phyloP scores from a whole-genome alignment of 1,284 basidiomycete species.

The Bjerkandera adusta region DNA sequence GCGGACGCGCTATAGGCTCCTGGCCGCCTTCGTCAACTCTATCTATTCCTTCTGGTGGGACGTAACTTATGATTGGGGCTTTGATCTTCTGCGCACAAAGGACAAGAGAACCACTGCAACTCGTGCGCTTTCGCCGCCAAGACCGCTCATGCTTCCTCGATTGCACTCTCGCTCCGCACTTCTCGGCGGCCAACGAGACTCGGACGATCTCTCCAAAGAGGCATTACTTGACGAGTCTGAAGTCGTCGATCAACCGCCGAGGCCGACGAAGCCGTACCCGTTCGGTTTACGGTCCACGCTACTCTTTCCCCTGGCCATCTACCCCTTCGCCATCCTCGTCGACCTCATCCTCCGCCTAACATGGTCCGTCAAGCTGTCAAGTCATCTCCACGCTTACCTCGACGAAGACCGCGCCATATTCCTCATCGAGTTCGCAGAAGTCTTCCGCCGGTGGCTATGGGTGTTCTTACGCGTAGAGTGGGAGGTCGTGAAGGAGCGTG shows the following conservation, averaged over 20 bases:
- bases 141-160: conserved; percentile 44
- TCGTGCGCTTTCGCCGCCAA: conserved; percentile 32
- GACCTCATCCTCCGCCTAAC: conserved; percentile 92
- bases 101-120: conserved; percentile 18
- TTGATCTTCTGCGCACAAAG: conserved; percentile 60
- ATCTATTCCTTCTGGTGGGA: conserved; percentile 99
- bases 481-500: conserved; percentile 71
- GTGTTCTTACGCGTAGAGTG: conserved; percentile 95
- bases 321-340: conserved; percentile 81
- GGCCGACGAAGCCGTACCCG: conserved; percentile 39
- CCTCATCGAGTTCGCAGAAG: conserved; percentile 88
- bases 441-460: conserved; percentile 94
- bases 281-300: conserved; percentile 73
- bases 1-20: conserved; percentile 54
- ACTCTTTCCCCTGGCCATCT: conserved; percentile 80
- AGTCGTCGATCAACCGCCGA: conserved; percentile 21
- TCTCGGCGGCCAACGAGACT: conserved; percentile 12
- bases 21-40: conserved; percentile 87
- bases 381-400: conserved; percentile 81
- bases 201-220: conserved; percentile 27
- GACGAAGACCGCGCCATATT: conserved; percentile 88
- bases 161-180: conserved; percentile 35
- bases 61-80: conserved; percentile 96
- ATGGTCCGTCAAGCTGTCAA: conserved; percentile 91
- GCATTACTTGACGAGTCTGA: conserved; percentile 16